phyloP scores from a whole-genome alignment of 805 yeast genomes.

The Lipomyces chichibuensis region DNA sequence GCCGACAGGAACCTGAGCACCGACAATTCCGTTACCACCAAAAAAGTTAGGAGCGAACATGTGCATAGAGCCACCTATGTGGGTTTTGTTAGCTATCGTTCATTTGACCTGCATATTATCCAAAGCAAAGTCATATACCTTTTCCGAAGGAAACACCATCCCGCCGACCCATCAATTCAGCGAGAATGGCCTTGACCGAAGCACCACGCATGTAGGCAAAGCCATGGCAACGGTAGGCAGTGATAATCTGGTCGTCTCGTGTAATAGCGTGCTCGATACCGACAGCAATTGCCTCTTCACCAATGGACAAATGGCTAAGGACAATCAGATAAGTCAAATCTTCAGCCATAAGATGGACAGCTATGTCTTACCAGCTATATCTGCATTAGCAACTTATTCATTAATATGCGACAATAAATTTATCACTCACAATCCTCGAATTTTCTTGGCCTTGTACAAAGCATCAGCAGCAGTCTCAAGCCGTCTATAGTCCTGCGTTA shows the following conservation, averaged over 20 bases:
- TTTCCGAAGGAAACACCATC: slow-evolving; percentile 95
- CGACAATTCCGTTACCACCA: slow-evolving; percentile 99
- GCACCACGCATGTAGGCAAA: slow-evolving; percentile 97
- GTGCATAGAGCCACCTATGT: slow-evolving; percentile 91
- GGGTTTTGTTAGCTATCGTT: background rate
- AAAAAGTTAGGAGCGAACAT: slow-evolving; percentile 94
- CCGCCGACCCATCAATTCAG: slow-evolving; percentile 96
- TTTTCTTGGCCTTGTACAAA: slow-evolving; percentile 95
- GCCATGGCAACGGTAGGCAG: slow-evolving; percentile 99
- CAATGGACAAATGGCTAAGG: slow-evolving; percentile 84
- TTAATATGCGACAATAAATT: background rate
- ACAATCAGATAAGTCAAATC: background rate
- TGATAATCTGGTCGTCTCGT: slow-evolving; percentile 82
- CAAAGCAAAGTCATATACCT: slow-evolving; percentile 46
- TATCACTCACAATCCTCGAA: slow-evolving; percentile 79
- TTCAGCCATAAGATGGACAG: background rate
- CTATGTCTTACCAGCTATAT: slow-evolving; percentile 22
- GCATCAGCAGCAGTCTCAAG: slow-evolving; percentile 99
- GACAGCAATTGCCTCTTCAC: slow-evolving; percentile 98
- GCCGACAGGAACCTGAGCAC: slow-evolving; percentile 98
- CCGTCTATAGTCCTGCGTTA: slow-evolving; percentile 58
- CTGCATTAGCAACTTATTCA: background rate
- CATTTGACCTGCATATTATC: background rate
- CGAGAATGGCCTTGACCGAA: slow-evolving; percentile 83
- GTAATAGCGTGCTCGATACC: slow-evolving; percentile 96